Percentiles rank a stretch among this genome's conserved stretches.
Conservation (phyloP, 2,329 filamentous ascomycete genomes). For the Neopestalotiopsis clavispora region DNA sequence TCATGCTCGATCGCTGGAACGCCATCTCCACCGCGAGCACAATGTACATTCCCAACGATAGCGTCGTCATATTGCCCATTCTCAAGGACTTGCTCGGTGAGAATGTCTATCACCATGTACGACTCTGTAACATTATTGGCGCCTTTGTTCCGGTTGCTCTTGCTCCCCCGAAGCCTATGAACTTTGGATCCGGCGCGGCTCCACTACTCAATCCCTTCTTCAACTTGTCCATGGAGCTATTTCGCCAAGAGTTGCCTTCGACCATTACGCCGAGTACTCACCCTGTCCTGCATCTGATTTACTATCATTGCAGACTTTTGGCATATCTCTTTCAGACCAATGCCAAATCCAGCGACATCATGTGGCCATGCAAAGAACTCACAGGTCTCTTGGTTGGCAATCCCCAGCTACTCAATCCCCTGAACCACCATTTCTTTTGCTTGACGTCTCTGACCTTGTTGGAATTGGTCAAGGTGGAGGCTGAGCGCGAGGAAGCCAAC, state of each 20-base stretch:
- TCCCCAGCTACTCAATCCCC: slow-evolving; percentile 60
- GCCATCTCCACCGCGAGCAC: slow-evolving; percentile 70
- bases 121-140: slow-evolving; percentile 64
- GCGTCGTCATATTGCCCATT: slow-evolving; percentile 62
- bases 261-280: slow-evolving; percentile 56
- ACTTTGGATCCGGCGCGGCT: slow-evolving; percentile 43
- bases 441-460: slow-evolving; percentile 65
- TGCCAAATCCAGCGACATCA: slow-evolving; percentile 59
- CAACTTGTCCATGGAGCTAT: slow-evolving; percentile 66
- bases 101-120: slow-evolving; percentile 65
- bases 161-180: slow-evolving; percentile 46
- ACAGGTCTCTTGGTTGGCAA: slow-evolving; percentile 62
- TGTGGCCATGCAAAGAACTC: slow-evolving; percentile 65
- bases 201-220: slow-evolving; percentile 55
- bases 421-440: slow-evolving; percentile 70
- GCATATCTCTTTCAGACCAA: slow-evolving; percentile 64
- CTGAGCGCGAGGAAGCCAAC: slow-evolving; percentile 61
- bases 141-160: slow-evolving; percentile 55
- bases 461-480: slow-evolving; percentile 60
- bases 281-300: slow-evolving; percentile 67
- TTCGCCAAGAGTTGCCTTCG: slow-evolving; percentile 66
- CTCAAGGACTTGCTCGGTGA: slow-evolving; percentile 67
- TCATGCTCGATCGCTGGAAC: slow-evolving; percentile 76
- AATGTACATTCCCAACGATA: slow-evolving; percentile 65
- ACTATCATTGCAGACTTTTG: slow-evolving; percentile 72